phyloP scores from a whole-genome alignment of 768 basidiomycete species.

The Naganishia antarctica region DNA sequence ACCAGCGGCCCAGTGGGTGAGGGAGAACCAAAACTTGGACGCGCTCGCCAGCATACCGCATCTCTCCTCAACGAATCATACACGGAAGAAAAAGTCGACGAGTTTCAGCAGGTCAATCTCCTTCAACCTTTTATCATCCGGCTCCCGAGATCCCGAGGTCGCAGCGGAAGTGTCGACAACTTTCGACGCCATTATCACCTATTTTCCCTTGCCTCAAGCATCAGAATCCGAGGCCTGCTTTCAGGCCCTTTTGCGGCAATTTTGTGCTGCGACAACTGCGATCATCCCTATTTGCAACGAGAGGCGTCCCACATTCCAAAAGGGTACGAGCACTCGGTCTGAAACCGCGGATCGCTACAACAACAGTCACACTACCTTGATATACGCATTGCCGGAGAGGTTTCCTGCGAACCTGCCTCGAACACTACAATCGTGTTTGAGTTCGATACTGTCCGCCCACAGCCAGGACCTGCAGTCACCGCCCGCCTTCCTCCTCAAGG shows the following conservation, averaged over 20 bases:
- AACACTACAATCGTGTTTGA: background rate
- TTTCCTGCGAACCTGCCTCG: background rate
- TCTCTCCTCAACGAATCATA: background rate
- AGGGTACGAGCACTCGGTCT: background rate
- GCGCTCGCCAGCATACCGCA: too few species aligned
- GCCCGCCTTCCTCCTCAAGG: background rate
- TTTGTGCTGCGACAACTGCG: background rate
- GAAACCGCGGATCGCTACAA: background rate
- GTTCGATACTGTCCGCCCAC: slow-evolving; percentile 1
- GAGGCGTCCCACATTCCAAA: background rate
- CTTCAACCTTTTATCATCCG: slow-evolving; percentile 5
- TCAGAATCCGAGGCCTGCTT: background rate
- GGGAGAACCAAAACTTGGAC: too few species aligned
- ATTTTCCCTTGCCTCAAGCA: background rate
- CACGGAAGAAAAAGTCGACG: background rate
- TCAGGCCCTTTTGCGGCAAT: background rate
- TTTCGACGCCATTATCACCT: slow-evolving; percentile 14
- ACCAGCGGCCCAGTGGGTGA: background rate
- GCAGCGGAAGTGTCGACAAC: background rate
- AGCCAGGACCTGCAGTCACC: background rate
- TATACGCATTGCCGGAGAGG: background rate
- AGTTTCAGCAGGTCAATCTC: background rate
- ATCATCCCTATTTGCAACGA: background rate
- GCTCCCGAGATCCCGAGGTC: background rate
- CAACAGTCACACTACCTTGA: background rate